Evolutionary conservation across 257 asterid species (phyloP).

Genomic region (Buddleja alternifolia): DNA sequence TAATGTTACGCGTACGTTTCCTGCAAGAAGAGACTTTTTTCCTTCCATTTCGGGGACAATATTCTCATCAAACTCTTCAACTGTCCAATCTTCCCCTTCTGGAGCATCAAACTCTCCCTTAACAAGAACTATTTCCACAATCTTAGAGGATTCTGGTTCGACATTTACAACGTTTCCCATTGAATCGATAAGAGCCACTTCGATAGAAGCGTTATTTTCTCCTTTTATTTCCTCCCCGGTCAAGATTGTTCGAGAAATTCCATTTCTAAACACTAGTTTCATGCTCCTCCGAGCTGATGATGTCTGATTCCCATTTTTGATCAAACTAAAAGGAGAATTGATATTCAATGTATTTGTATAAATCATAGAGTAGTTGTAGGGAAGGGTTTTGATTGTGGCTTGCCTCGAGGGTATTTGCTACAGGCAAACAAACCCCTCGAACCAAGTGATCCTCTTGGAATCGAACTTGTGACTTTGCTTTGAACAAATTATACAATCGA

Average conservation of each 20-base stretch:
- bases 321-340: no score
- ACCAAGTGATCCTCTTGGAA: no score
- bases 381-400: no score
- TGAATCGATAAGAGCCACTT: slow-evolving; percentile 29
- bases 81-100: slow-evolving; percentile 27
- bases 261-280: slow-evolving; percentile 33
- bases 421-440: no score
- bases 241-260: slow-evolving; percentile 26
- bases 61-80: slow-evolving; percentile 25
- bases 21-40: slow-evolving; percentile 33
- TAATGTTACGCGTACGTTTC: slow-evolving; percentile 26
- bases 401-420: no score
- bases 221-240: slow-evolving; percentile 40
- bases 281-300: slow-evolving; percentile 21
- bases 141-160: slow-evolving; percentile 32
- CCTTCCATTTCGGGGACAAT: slow-evolving; percentile 23
- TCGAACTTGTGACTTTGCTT: no score
- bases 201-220: slow-evolving; percentile 17
- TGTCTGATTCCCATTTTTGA: no score
- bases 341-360: no score
- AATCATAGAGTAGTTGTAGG: no score
- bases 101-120: slow-evolving; percentile 27
- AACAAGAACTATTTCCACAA: slow-evolving; percentile 37
- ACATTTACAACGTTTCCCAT: slow-evolving; percentile 25
- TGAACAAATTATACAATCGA: no score